Evolutionary conservation across 2,329 filamentous ascomycete genomes (phyloP).

Genomic region (Macrophomina tecta): DNA sequence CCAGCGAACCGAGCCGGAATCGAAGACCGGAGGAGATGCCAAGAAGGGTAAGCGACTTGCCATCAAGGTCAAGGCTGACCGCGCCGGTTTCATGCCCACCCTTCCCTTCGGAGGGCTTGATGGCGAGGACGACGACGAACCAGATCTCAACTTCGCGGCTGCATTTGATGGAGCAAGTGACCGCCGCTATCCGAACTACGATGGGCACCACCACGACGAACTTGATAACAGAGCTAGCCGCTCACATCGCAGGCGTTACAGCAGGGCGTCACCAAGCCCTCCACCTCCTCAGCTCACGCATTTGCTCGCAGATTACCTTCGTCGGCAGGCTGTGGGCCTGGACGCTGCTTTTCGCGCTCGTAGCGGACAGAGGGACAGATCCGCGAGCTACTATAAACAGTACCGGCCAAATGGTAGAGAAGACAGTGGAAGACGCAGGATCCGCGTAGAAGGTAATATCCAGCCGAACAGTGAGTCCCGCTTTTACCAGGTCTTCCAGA

Average conservation of each 20-base stretch:
- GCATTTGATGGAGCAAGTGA: slow-evolving; percentile 13
- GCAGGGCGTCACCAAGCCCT: neutral
- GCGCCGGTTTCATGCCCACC: neutral
- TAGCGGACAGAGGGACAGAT: neutral
- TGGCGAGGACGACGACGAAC: neutral
- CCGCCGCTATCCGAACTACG: neutral
- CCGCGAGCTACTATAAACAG: slow-evolving; percentile 12
- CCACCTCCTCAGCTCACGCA: neutral
- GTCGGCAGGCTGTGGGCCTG: neutral
- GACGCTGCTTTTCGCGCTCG: neutral
- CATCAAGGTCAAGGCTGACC: neutral
- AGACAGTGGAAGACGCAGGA: neutral
- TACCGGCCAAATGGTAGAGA: neutral
- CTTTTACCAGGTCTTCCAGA: neutral
- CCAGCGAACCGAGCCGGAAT: slow-evolving; percentile 1
- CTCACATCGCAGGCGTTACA: neutral
- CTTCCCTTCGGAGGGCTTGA: neutral
- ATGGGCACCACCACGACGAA: neutral
- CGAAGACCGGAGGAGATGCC: neutral
- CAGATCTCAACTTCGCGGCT: neutral
- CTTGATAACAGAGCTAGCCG: neutral
- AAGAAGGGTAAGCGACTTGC: neutral
- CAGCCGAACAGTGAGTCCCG: neutral
- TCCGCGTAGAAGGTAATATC: neutral
- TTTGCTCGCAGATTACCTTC: slow-evolving; percentile 7